Evolutionary conservation across 805 yeast species (phyloP), one percentile per base, ranked within the genome.

Genomic region (Metschnikowia rubicola): DNA sequence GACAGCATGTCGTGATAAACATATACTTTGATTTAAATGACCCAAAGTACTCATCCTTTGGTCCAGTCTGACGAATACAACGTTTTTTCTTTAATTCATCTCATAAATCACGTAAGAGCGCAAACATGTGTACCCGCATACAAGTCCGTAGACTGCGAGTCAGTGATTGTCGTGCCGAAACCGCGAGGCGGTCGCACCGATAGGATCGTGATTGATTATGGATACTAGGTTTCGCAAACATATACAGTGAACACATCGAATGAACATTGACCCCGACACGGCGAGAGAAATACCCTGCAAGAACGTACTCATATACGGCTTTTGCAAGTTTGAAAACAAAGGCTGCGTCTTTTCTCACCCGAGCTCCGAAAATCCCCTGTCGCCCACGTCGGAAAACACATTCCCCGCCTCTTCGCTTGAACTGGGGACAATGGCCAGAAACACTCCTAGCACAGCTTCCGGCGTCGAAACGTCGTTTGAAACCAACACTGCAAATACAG

Each of bases 251-350:
- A n/a, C 12, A 35, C n/a, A 29, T 36, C 34, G 37, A 36, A 61
- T 61, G 65, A 61, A 61, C 48, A 66, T 71, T 48, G 77, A 77
- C 56, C 68, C 71, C 47, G 83, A 79, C 37, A 68, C 79, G 62
- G 90, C 91, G 7, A 84, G 79, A 64, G 83, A 83, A 49, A 83
- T 88, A 29, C 90, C 86, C 46, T 89, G 96, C 67, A 78, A 90
- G 63, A 89, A 89, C 59, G 83, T 88, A 46, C 80, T 84, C 40
- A 87, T 88, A 31, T 89, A 88, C 69, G 97, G 96, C 3, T 88
- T 78, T 59, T 89, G 97, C 71, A 88, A 88, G 63, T 88, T 79
- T 67, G 90, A 87, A 57, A 85, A 86, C 55, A 88, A 88, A 58
- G 96, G 96, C 10, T 89, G 96, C 62, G 85, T 84, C 2, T 89